These are phyloP conservation scores for Umbellularia californica DNA, from an alignment of 164 flowering plant genomes.

Conservation along the genomic window DNA sequence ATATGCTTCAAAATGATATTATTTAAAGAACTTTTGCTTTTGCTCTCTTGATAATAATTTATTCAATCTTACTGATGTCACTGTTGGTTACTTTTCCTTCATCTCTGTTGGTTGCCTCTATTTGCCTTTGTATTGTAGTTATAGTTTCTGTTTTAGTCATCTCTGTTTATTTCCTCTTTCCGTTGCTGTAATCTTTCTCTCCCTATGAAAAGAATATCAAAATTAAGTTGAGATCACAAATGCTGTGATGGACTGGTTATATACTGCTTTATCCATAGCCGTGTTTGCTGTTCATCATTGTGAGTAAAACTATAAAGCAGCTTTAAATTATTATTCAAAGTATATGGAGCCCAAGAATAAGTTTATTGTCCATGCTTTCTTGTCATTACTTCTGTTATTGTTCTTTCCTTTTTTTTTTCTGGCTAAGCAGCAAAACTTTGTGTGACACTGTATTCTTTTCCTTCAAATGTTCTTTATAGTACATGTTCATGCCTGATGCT, in stretches of 20 bases:
- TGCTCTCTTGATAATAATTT: not conserved
- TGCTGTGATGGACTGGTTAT: not conserved
- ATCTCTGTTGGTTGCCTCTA: not conserved
- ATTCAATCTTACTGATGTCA: not conserved
- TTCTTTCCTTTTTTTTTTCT: too few species aligned
- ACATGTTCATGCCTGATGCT: not conserved
- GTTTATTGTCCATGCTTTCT: not conserved
- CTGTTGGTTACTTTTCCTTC: not conserved
- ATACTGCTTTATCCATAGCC: not conserved
- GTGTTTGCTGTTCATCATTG: not conserved
- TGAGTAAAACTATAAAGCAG: not conserved
- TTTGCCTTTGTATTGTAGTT: not conserved
- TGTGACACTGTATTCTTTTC: not conserved
- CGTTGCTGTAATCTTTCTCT: too few species aligned
- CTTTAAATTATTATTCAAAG: too few species aligned
- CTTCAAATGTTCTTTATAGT: constrained; percentile 1
- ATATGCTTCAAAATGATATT: too few species aligned
- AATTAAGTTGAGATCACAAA: not conserved
- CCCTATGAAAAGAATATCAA: too few species aligned
- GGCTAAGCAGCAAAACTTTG: not conserved
- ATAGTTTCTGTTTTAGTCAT: not conserved
- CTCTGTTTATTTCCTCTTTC: too few species aligned
- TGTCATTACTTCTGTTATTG: not conserved
- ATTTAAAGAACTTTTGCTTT: too few species aligned
- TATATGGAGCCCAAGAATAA: not conserved